Conservation (phyloP, 495 filamentous ascomycete species). For the Xylaria palmicola region DNA sequence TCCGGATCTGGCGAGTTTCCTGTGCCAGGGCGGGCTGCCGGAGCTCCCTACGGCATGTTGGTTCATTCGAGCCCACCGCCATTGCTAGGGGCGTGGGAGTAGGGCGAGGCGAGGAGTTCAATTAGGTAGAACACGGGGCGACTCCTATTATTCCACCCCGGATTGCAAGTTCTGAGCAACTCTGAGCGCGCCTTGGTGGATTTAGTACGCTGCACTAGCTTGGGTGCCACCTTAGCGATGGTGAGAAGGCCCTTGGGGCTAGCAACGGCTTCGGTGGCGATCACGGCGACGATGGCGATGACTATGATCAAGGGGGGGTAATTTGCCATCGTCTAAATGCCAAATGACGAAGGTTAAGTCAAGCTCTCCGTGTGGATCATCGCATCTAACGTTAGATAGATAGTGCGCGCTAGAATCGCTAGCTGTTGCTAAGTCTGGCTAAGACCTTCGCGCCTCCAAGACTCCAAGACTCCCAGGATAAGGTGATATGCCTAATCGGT, state of each 20-base stretch:
- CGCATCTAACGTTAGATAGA: no score
- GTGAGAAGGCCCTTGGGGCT: no score
- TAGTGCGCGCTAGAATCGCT: background rate
- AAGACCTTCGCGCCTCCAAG: background rate
- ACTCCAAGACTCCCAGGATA: background rate
- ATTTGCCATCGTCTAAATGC: background rate
- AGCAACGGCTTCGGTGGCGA: no score
- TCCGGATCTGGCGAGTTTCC: background rate
- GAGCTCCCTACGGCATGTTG: background rate
- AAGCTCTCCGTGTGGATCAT: background rate
- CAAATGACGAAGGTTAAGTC: background rate
- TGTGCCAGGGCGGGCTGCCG: background rate
- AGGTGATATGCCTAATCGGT: background rate
- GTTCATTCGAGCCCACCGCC: background rate
- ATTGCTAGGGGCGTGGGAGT: conserved; percentile 2
- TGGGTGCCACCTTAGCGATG: no score
- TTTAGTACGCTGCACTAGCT: background rate
- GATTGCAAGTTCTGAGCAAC: background rate
- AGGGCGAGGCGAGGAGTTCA: background rate
- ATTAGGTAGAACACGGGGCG: no score
- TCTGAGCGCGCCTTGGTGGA: background rate
- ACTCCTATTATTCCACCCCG: no score
- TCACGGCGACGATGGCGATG: no score
- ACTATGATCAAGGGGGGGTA: no score
- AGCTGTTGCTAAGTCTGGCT: background rate